Percentiles rank a stretch among this genome's conserved stretches.
phyloP scores from a whole-genome alignment of 345 rosid species.

The Rhodamnia argentea region DNA sequence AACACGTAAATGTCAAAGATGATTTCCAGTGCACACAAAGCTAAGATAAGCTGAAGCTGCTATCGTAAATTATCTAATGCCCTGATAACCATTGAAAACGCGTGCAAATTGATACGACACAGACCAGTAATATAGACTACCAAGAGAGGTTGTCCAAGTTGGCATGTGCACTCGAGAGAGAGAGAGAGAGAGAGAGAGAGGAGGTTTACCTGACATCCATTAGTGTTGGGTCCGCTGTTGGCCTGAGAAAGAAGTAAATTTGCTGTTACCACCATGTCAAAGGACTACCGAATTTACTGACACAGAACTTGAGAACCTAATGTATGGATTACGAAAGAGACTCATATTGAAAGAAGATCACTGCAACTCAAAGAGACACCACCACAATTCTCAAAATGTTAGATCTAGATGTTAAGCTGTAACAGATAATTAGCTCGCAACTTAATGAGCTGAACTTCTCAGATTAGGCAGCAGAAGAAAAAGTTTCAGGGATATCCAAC shows the following conservation, averaged over 20 bases:
- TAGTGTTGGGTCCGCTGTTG: constrained; percentile 79
- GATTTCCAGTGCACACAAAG: background rate
- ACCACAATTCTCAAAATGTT: background rate
- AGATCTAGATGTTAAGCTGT: background rate
- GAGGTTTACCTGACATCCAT: constrained; percentile 74
- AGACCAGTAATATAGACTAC: background rate
- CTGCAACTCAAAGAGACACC: background rate
- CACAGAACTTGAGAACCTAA: background rate
- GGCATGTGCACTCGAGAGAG: background rate
- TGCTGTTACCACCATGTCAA: background rate
- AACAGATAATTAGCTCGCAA: background rate
- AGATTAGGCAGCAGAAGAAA: background rate
- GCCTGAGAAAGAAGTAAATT: constrained; percentile 44
- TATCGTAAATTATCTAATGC: background rate
- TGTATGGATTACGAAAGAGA: background rate
- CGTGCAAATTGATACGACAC: background rate
- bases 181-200: background rate
- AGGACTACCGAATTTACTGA: background rate
- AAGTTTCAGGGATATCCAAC: background rate
- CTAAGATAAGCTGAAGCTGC: background rate
- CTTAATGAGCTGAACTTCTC: background rate
- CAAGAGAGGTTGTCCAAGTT: background rate
- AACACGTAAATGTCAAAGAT: background rate
- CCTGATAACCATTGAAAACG: background rate
- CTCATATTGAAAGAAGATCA: background rate